These are phyloP conservation scores for Betula pendula DNA, from an alignment of 306 rosid genomes.

Conservation along the genomic window DNA sequence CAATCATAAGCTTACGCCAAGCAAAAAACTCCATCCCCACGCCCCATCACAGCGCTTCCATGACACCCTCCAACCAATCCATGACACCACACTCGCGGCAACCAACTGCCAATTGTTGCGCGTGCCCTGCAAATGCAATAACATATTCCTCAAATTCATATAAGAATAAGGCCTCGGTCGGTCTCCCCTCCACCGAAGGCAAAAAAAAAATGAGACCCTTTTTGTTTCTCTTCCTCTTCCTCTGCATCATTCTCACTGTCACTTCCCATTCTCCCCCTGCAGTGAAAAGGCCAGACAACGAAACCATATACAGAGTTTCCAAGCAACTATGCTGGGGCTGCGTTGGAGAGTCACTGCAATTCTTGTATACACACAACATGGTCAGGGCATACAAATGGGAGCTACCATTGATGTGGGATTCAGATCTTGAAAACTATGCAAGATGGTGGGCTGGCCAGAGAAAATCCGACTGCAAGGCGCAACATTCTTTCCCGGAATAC, in stretches of 20 bases:
- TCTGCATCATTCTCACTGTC: slow-evolving; percentile 18
- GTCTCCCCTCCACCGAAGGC: not conserved
- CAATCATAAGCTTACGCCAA: not conserved
- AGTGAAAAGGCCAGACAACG: slow-evolving; percentile 43
- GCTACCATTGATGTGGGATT: slow-evolving; percentile 63
- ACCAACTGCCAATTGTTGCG: not conserved
- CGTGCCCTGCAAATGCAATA: not conserved
- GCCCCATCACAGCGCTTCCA: not conserved
- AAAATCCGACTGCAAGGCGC: slow-evolving; percentile 58
- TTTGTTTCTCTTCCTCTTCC: slow-evolving; percentile 24
- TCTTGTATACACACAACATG: slow-evolving; percentile 65
- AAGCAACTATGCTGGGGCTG: slow-evolving; percentile 87
- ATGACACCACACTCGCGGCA: not conserved
- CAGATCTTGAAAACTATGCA: slow-evolving; percentile 68
- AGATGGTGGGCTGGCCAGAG: slow-evolving; percentile 79
- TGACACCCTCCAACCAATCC: slow-evolving; percentile 5
- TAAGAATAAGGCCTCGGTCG: slow-evolving; percentile 23
- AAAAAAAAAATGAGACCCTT: slow-evolving; percentile 39
- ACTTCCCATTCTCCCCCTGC: slow-evolving; percentile 18
- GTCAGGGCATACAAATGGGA: slow-evolving; percentile 73
- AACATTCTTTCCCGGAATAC: slow-evolving; percentile 78
- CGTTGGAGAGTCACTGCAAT: slow-evolving; percentile 66
- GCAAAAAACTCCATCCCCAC: not conserved
- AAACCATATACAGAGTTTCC: slow-evolving; percentile 59
- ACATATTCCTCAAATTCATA: slow-evolving; percentile 4